A percentile compares a stretch with the other conserved stretches of the same genome.
Evolutionary conservation across 371 early-diverging fungal genomes (phyloP).

Genomic region (Basidiobolus heterosporus): DNA sequence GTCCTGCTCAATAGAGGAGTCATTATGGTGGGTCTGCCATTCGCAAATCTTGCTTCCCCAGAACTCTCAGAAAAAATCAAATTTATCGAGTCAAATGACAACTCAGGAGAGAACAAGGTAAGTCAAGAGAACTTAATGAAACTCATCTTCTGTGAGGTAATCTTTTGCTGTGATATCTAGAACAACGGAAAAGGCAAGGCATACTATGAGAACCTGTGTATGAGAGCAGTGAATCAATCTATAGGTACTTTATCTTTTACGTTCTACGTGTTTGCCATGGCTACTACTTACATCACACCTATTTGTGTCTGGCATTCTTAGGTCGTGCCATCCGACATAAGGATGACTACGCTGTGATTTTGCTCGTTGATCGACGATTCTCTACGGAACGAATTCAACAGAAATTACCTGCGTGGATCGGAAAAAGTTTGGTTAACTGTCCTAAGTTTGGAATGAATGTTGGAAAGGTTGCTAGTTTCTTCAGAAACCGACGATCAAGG

Average conservation of each 20-base stretch:
- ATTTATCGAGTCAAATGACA: slow-evolving; percentile 16
- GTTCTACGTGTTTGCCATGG: not conserved
- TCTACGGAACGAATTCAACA: slow-evolving; percentile 23
- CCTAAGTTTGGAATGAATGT: slow-evolving; percentile 31
- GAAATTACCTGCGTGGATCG: slow-evolving; percentile 50
- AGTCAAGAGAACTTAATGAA: too few relatives aligned
- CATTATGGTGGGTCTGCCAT: slow-evolving; percentile 81
- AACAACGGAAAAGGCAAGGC: slow-evolving; percentile 27
- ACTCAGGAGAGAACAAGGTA: not conserved
- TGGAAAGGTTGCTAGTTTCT: slow-evolving; percentile 25
- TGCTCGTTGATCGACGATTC: slow-evolving; percentile 56
- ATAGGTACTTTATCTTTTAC: slow-evolving; percentile 38
- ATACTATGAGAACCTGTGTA: slow-evolving; percentile 81
- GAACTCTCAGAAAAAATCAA: slow-evolving; percentile 67
- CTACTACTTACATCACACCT: slow-evolving; percentile 1
- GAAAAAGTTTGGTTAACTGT: slow-evolving; percentile 23
- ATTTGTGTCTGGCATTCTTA: too few relatives aligned
- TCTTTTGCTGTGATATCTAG: not conserved
- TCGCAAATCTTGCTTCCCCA: slow-evolving; percentile 48
- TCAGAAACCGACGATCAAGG: slow-evolving; percentile 15
- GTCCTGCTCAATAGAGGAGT: slow-evolving; percentile 37
- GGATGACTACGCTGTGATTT: slow-evolving; percentile 62
- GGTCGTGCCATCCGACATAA: slow-evolving; percentile 83
- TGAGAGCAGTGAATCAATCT: slow-evolving; percentile 93
- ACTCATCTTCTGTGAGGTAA: too few relatives aligned